These are phyloP conservation scores for Vanilla planifolia DNA, from an alignment of 106 monocot species.

Conservation along the genomic window DNA sequence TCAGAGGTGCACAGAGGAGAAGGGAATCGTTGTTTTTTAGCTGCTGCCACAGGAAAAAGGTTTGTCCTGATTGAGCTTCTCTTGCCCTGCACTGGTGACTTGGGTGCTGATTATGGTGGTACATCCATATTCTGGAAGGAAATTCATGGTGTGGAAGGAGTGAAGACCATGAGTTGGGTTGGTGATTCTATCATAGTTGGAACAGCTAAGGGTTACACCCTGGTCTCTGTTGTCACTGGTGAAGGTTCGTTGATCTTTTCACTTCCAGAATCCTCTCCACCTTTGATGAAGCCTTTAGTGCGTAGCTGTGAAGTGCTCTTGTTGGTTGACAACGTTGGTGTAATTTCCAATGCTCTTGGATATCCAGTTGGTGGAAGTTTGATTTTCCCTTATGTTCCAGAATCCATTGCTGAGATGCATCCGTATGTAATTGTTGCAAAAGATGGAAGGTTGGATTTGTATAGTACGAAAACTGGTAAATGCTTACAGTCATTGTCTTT, in stretches of 20 bases:
- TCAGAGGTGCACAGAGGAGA: constrained; percentile 24
- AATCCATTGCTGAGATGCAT: constrained; percentile 52
- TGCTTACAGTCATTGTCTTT: constrained; percentile 55
- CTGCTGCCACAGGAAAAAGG: constrained; percentile 36
- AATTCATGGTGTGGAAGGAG: constrained; percentile 58
- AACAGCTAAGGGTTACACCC: constrained; percentile 43
- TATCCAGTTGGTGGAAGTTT: constrained; percentile 92
- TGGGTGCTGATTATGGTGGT: constrained; percentile 24
- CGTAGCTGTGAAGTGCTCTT: constrained; percentile 64
- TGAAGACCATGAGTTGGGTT: constrained; percentile 69
- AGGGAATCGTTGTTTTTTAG: constrained; percentile 32
- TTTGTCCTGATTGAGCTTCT: constrained; percentile 61
- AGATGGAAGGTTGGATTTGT: constrained; percentile 62
- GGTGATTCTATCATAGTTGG: constrained; percentile 77
- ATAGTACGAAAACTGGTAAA: constrained; percentile 54
- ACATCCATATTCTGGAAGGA: constrained; percentile 52
- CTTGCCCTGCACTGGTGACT: constrained; percentile 10
- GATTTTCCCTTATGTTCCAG: constrained; percentile 55
- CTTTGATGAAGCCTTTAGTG: constrained; percentile 42
- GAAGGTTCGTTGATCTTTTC: constrained; percentile 49
- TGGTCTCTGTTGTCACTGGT: constrained; percentile 44
- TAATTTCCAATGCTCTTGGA: constrained; percentile 52
- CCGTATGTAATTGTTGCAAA: constrained; percentile 55
- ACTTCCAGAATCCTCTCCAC: constrained; percentile 75
- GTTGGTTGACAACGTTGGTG: constrained; percentile 87